Percentiles rank a stretch among this genome's conserved stretches.
Evolutionary conservation across 805 yeast species (phyloP).

Genomic region (Schwanniomyces polymorphus): DNA sequence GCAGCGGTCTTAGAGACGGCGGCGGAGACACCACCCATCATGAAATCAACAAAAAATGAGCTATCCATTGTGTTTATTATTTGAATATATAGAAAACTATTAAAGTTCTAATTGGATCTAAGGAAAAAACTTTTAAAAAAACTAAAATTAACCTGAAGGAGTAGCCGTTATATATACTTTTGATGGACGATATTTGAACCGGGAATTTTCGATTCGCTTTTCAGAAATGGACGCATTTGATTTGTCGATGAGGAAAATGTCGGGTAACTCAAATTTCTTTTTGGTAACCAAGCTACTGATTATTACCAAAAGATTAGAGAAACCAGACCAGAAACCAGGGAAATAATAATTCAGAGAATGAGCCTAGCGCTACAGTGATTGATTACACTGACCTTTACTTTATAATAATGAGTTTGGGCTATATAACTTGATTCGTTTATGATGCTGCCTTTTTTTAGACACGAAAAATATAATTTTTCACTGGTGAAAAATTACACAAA

Average conservation of each 20-base stretch:
- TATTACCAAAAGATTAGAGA: no score
- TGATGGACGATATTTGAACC: constrained; percentile 4
- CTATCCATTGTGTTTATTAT: constrained; percentile 13
- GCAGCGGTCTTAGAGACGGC: constrained; percentile 98
- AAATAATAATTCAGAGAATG: background rate
- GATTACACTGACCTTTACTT: no score
- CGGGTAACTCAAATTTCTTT: constrained; percentile 3
- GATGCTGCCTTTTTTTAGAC: background rate
- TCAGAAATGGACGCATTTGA: constrained; percentile 3
- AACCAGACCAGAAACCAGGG: background rate
- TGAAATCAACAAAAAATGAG: constrained; percentile 49
- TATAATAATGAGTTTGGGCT: background rate
- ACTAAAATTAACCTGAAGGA: background rate
- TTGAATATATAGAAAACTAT: constrained; percentile 7
- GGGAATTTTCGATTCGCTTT: constrained; percentile 1
- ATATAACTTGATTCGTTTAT: background rate
- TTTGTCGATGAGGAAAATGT: constrained; percentile 3
- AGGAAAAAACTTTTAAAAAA: constrained; percentile 3
- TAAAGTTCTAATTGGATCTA: background rate
- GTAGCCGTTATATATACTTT: constrained; percentile 1
- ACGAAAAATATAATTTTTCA: background rate
- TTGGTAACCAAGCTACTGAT: background rate
- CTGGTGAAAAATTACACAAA: constrained; percentile 1
- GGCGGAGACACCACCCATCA: constrained; percentile 99
- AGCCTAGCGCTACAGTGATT: no score